Conservation (phyloP, 1,139 yeast species). For the Candida glucosophila region DNA sequence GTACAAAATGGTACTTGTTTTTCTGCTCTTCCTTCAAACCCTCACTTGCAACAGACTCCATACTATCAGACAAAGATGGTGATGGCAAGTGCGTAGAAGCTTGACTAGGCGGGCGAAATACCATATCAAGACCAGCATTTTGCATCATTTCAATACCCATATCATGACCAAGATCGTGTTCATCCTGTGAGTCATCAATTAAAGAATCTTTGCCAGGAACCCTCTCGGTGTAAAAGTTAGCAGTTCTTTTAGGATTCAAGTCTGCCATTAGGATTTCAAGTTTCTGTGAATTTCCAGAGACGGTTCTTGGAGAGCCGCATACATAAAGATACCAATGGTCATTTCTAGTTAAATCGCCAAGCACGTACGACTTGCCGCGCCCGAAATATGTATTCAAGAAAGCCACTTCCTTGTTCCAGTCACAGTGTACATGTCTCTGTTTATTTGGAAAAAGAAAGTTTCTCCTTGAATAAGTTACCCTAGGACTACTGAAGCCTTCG, state of each 20-base stretch:
- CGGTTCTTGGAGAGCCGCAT: constrained; percentile 30
- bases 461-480: constrained; percentile 84
- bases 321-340: constrained; percentile 91
- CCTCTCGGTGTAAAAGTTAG: constrained; percentile 53
- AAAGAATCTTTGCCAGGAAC: constrained; percentile 40
- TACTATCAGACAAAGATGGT: constrained; percentile 26
- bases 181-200: constrained; percentile 35
- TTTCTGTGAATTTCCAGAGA: constrained; percentile 50
- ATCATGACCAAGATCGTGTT: constrained; percentile 71
- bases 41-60: constrained; percentile 7
- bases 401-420: constrained; percentile 76
- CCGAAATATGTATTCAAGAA: constrained; percentile 58
- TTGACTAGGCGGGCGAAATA: constrained; percentile 30
- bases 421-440: constrained; percentile 74
- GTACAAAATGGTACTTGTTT: constrained; percentile 25
- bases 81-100: constrained; percentile 24
- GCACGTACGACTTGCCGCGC: constrained; percentile 63
- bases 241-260: constrained; percentile 50
- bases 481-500: constrained; percentile 27
- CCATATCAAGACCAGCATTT: constrained; percentile 48
- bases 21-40: not conserved
- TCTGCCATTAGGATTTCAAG: constrained; percentile 91
- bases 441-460: constrained; percentile 87
- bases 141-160: constrained; percentile 63
- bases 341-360: constrained; percentile 64